These are phyloP conservation scores for Penstemon newberryi DNA, from an alignment of 257 asterid species.

Conservation along the genomic window DNA sequence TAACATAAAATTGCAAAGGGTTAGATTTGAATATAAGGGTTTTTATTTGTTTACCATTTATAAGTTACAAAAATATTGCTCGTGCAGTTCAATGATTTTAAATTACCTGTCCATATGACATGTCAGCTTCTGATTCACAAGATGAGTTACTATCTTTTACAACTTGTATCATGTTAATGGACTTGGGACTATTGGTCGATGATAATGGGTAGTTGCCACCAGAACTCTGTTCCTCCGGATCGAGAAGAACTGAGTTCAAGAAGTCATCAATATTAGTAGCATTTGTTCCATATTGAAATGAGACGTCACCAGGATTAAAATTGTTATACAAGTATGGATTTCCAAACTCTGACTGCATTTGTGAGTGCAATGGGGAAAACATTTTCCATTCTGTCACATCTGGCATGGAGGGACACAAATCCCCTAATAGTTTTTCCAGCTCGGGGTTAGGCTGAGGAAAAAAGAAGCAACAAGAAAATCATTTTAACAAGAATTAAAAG, in stretches of 20 bases:
- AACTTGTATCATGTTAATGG: conserved; percentile 1
- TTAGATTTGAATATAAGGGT: neutral
- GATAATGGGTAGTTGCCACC: conserved; percentile 28
- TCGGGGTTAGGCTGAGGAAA: conserved; percentile 64
- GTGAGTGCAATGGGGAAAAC: conserved; percentile 76
- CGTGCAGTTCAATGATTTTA: conserved; percentile 1
- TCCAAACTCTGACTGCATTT: conserved; percentile 74
- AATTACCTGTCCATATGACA: conserved; percentile 54
- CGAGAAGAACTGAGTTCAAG: conserved; percentile 52
- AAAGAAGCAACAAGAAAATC: conserved; percentile 5
- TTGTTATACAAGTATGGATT: conserved; percentile 38
- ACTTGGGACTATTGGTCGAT: conserved; percentile 24
- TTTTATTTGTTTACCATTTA: no score
- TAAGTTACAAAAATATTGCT: no score
- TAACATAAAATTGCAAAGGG: conserved; percentile 8
- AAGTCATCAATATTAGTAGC: conserved; percentile 46
- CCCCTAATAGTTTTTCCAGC: conserved; percentile 53
- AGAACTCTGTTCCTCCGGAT: conserved; percentile 45
- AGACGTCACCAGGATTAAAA: conserved; percentile 34
- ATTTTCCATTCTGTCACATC: conserved; percentile 56
- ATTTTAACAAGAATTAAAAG: neutral
- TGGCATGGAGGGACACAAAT: conserved; percentile 38
- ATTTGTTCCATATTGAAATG: conserved; percentile 61
- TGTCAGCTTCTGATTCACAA: conserved; percentile 70
- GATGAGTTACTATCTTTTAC: conserved; percentile 40